These are phyloP conservation scores for Bruguiera sexangula DNA, from an alignment of 345 rosid species.

Conservation along the genomic window DNA sequence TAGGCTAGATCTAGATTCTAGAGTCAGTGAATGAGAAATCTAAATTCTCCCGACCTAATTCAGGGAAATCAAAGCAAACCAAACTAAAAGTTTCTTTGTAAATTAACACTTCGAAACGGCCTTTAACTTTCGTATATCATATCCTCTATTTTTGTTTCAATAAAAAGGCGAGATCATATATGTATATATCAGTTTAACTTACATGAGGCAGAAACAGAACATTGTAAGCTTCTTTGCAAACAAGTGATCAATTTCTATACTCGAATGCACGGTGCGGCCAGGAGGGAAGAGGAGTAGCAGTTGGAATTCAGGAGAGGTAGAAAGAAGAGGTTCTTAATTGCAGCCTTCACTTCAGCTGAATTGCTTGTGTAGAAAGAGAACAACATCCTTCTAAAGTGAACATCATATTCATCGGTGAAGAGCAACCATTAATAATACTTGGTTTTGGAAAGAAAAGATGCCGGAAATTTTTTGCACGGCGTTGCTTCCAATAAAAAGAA, in stretches of 20 bases:
- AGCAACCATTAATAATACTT: neutral
- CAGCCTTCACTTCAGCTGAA: slow-evolving; percentile 7
- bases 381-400: neutral
- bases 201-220: slow-evolving; percentile 23
- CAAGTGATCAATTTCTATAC: slow-evolving; percentile 9
- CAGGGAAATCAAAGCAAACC: too few relatives aligned
- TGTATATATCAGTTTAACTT: slow-evolving; percentile 18
- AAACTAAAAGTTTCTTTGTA: too few relatives aligned
- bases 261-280: slow-evolving; percentile 4
- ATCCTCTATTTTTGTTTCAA: neutral
- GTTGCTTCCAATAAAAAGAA: slow-evolving; percentile 22
- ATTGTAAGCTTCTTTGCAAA: slow-evolving; percentile 8
- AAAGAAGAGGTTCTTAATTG: neutral
- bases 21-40: neutral
- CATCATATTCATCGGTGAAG: slow-evolving; percentile 19
- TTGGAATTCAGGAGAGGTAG: slow-evolving; percentile 11
- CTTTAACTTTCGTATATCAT: neutral
- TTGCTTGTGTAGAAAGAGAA: neutral
- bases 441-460: slow-evolving; percentile 27
- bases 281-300: slow-evolving; percentile 14
- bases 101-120: too few relatives aligned
- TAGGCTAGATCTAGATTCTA: neutral
- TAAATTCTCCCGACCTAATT: too few relatives aligned
- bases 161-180: neutral
- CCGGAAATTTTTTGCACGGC: slow-evolving; percentile 23